Conservation (phyloP, 352 stramenopile genomes). For the Poterioochromonas sp. region DNA sequence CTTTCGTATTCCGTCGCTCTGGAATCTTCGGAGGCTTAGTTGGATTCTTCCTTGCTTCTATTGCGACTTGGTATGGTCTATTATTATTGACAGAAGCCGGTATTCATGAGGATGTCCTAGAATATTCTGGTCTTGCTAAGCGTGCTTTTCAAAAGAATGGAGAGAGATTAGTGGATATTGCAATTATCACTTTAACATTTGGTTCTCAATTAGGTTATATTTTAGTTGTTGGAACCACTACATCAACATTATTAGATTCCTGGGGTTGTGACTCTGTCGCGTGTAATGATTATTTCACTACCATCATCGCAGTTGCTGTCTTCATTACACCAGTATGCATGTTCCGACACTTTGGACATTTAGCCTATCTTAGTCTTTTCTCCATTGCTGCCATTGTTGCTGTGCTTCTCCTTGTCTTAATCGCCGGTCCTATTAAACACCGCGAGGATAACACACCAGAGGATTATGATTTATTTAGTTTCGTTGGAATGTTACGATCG, state of each 20-base stretch:
- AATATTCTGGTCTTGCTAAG: conserved; percentile 7
- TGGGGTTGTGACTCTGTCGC: conserved; percentile 1
- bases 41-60: conserved; percentile 9
- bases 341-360: conserved; percentile 27
- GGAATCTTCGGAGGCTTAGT: conserved; percentile 22
- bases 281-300: conserved; percentile 7
- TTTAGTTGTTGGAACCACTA: conserved; percentile 23
- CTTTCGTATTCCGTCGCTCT: background rate
- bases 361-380: conserved; percentile 20
- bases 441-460: background rate
- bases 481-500: background rate
- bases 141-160: conserved; percentile 7
- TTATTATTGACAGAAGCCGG: background rate
- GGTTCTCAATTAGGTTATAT: conserved; percentile 27
- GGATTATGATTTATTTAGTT: background rate
- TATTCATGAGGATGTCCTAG: conserved; percentile 20
- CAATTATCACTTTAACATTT: conserved; percentile 9
- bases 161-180: background rate
- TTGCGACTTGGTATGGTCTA: conserved; percentile 13
- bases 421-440: conserved; percentile 28
- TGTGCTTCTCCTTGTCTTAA: conserved; percentile 10
- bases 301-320: background rate
- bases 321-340: conserved; percentile 24
- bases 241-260: background rate
- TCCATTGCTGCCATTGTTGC: conserved; percentile 26